Conservation (phyloP, 1,284 basidiomycete species). For the Cryptococcus deneoformans region DNA sequence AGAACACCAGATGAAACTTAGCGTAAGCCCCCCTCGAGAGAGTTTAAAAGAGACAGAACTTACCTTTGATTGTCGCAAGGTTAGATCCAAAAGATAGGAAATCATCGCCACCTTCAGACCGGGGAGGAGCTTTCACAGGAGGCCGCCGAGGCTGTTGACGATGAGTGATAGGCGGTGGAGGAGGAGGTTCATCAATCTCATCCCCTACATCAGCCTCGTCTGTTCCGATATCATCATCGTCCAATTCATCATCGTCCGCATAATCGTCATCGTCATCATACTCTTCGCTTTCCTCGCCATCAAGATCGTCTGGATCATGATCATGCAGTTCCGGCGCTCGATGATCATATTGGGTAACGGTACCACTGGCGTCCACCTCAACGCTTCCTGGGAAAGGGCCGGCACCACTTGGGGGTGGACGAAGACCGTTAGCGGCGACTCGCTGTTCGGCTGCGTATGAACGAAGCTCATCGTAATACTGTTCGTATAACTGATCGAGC, state of each 20-base stretch:
- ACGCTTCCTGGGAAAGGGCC: conserved; percentile 98
- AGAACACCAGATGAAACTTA: conserved; percentile 4
- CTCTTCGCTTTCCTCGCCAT: conserved; percentile 38
- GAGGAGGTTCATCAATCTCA: conserved; percentile 58
- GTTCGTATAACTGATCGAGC: conserved; percentile 98
- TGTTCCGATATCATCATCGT: conserved; percentile 59
- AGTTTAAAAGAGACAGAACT: conserved; percentile 35
- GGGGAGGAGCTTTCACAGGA: conserved; percentile 21
- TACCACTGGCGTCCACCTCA: conserved; percentile 87
- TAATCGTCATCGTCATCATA: conserved; percentile 44
- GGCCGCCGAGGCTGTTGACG: conserved; percentile 46
- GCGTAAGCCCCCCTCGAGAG: conserved; percentile 30
- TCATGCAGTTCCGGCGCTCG: conserved; percentile 48
- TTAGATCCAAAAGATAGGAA: conserved; percentile 74
- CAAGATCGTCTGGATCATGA: conserved; percentile 45
- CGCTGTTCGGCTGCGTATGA: conserved; percentile 97
- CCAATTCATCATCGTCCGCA: conserved; percentile 48
- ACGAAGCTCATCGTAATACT: conserved; percentile 99
- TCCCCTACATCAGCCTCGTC: conserved; percentile 68
- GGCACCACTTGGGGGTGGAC: conserved; percentile 88
- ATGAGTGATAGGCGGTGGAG: conserved; percentile 42
- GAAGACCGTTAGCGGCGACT: conserved; percentile 78
- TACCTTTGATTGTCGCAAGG: conserved; percentile 80
- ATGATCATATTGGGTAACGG: conserved; percentile 66
- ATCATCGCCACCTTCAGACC: conserved; percentile 55